These are phyloP conservation scores for Annulohypoxylon truncatum DNA, from an alignment of 2,329 filamentous ascomycete genomes.

Conservation along the genomic window DNA sequence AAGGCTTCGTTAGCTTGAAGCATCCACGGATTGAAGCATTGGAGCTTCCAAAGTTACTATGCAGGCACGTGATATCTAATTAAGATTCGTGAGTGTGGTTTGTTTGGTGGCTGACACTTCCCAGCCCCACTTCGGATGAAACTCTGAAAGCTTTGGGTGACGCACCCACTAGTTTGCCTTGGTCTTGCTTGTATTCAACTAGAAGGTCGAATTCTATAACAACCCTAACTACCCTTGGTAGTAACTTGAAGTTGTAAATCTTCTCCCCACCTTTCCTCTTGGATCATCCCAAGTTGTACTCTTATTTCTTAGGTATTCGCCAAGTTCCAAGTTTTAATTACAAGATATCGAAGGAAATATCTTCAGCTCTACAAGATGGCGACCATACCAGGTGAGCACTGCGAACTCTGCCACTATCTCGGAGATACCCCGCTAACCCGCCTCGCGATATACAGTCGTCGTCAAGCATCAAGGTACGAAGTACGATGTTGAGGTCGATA, in stretches of 20 bases:
- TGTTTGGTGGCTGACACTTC: slow-evolving; percentile 4
- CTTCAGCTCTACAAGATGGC: slow-evolving; percentile 42
- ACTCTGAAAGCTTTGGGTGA: slow-evolving; percentile 39
- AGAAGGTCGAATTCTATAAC: neutral
- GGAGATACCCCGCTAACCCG: slow-evolving; percentile 40
- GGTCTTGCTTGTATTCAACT: neutral
- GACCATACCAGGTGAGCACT: slow-evolving; percentile 47
- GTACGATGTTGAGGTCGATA: slow-evolving; percentile 92
- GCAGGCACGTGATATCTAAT: slow-evolving; percentile 25
- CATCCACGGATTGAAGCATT: no score
- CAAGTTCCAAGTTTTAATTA: neutral
- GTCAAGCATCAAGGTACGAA: slow-evolving; percentile 97
- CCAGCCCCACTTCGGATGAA: slow-evolving; percentile 22
- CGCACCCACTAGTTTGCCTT: slow-evolving; percentile 42
- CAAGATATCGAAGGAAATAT: slow-evolving; percentile 12
- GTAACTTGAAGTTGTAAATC: neutral
- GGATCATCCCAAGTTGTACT: slow-evolving; percentile 35
- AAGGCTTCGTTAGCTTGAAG: neutral
- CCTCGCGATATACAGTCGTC: slow-evolving; percentile 68
- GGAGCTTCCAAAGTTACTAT: no score
- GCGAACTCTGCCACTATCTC: neutral
- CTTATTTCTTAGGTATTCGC: neutral
- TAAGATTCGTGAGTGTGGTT: slow-evolving; percentile 10
- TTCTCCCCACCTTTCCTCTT: slow-evolving; percentile 10
- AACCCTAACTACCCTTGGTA: neutral